Evolutionary conservation across 192 early-diverging fungal genomes (phyloP), one percentile per base, ranked within the genome.

Genomic region (Linnemannia exigua): DNA sequence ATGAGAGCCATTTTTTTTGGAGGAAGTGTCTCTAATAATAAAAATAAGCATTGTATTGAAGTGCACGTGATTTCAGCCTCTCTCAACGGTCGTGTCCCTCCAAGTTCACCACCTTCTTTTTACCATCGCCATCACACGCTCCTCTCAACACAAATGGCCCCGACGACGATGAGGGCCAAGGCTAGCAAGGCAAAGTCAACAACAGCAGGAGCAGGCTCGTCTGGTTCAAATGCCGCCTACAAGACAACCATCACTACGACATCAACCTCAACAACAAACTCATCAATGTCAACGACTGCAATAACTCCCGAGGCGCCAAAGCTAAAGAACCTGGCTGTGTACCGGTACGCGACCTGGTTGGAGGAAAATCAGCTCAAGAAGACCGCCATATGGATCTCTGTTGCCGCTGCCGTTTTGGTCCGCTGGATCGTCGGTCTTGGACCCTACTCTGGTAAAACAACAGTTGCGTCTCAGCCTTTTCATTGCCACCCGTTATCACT

Each of bases 361-460:
- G 87, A 88, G 5, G 88, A 88, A 63, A 88, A 87, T 47, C 87
- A 89, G 67, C 70, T 87, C 20, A 81, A 84, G 25, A 80, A 78
- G 63, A 76, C 81, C 25, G 88, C 84, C 1, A 77, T 87, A 31
- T 80, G 87, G 50, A 76, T 92, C 47, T 76, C 83, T 76, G 31
- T 90, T 81, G 71, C 92, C 46, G 89, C 93, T 85, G 79, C 89
- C 4, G 58, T 94, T 1, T 85, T 94, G 7, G 84, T 96, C 11
- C 93, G 94, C 69, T 96, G 92, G 91, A 83, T 88, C 2, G 90
- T 96, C 2, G 90, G 89, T 19, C 89, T 96, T 46, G 89, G 91
- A 51, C 92, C 92, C 11, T 96, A 97, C 76, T 97, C 96, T 72
- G 96, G 94, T 91, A 88, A 69, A 3, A 76, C 20, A 47, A 76